phyloP scores from a whole-genome alignment of 75 land plant genomes.

The Cupressus sempervirens region DNA sequence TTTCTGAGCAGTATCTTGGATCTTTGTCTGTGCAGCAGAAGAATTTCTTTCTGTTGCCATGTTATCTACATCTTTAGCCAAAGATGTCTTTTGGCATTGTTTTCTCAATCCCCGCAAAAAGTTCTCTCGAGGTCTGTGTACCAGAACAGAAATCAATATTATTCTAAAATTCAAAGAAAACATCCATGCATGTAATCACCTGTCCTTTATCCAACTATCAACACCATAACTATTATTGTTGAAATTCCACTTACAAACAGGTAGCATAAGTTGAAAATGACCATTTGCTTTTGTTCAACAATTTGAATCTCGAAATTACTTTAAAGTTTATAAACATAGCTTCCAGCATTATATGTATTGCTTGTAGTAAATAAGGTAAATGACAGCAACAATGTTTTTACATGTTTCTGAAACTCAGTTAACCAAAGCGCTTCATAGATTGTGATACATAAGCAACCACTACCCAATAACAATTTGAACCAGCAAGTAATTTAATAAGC shows the following conservation, averaged over 20 bases:
- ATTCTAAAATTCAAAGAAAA: neutral
- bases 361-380: neutral
- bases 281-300: neutral
- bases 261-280: neutral
- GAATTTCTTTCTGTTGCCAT: neutral
- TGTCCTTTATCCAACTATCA: neutral
- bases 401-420: neutral
- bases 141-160: neutral
- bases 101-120: slow-evolving; percentile 3
- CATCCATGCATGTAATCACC: neutral
- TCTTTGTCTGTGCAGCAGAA: neutral
- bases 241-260: neutral
- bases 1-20: neutral
- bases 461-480: neutral
- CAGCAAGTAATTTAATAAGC: neutral
- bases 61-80: neutral
- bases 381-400: neutral
- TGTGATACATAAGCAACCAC: neutral
- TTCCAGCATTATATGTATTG: neutral
- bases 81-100: neutral
- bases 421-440: neutral
- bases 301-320: neutral
- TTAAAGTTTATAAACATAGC: neutral
- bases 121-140: slow-evolving; percentile 1
- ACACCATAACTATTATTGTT: neutral